Percentiles rank a stretch among this genome's conserved stretches.
Conservation (phyloP, 495 filamentous ascomycete genomes). For the Hypoxylon fragiforme region DNA sequence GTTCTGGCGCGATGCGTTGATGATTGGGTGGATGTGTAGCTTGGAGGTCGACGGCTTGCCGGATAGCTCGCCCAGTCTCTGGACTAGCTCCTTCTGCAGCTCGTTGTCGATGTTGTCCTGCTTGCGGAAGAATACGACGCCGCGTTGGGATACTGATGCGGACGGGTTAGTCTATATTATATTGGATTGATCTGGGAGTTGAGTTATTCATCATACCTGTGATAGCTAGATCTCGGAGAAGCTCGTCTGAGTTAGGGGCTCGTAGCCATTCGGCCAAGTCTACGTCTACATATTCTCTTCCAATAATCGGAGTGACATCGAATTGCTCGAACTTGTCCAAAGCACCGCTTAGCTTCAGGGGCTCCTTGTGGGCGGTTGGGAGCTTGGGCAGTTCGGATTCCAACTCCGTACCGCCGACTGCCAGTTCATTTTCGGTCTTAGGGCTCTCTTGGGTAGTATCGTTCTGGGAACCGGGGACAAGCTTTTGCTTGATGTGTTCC, state of each 20-base stretch:
- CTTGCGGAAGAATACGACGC: constrained; percentile 80
- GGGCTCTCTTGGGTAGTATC: constrained; percentile 2
- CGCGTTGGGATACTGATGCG: constrained; percentile 75
- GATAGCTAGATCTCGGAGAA: constrained; percentile 68
- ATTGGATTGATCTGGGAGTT: too few relatives aligned
- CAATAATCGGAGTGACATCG: constrained; percentile 70
- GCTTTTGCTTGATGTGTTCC: constrained; percentile 36
- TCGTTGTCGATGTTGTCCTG: constrained; percentile 68
- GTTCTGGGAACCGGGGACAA: constrained; percentile 6
- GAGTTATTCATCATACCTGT: constrained; percentile 63
- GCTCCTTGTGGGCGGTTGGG: constrained; percentile 36
- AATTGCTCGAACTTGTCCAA: constrained; percentile 62
- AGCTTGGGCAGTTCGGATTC: constrained; percentile 28
- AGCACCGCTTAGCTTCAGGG: constrained; percentile 53
- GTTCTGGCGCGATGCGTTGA: constrained; percentile 61
- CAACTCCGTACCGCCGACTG: constrained; percentile 19
- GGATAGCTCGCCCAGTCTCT: constrained; percentile 65
- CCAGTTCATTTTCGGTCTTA: constrained; percentile 4
- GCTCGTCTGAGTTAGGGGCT: constrained; percentile 66
- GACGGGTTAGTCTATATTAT: constrained; percentile 59
- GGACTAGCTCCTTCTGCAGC: constrained; percentile 68
- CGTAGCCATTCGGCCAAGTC: constrained; percentile 63
- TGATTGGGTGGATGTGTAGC: constrained; percentile 74
- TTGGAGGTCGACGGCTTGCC: constrained; percentile 68
- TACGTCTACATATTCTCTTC: constrained; percentile 63